Percentiles rank a stretch among this genome's conserved stretches.
Conservation (phyloP, 495 filamentous ascomycete genomes). For the Penicillium cinerascens region DNA sequence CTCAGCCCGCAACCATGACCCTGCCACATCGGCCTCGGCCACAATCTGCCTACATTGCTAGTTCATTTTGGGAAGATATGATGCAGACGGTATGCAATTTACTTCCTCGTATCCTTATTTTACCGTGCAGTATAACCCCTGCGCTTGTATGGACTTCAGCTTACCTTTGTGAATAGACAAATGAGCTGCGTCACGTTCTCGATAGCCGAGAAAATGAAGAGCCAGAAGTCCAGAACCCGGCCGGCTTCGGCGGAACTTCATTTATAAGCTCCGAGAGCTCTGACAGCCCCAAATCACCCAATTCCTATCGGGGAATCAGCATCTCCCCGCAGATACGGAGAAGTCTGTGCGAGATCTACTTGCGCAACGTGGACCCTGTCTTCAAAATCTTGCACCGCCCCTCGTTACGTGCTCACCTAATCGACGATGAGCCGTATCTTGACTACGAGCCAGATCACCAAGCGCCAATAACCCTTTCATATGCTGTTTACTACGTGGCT, state of each 20-base stretch:
- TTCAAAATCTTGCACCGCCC: constrained; percentile 41
- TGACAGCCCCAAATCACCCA: constrained; percentile 14
- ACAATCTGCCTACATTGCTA: constrained; percentile 19
- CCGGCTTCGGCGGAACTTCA: constrained; percentile 8
- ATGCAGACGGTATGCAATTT: constrained; percentile 27
- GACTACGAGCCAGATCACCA: constrained; percentile 28
- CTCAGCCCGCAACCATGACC: background rate
- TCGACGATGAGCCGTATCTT: constrained; percentile 29
- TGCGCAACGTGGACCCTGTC: constrained; percentile 36
- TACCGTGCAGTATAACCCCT: background rate
- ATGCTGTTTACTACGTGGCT: constrained; percentile 52
- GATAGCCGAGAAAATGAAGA: constrained; percentile 22
- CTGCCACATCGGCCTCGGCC: constrained; percentile 15
- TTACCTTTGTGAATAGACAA: constrained; percentile 11
- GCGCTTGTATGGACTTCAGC: background rate
- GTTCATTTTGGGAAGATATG: constrained; percentile 35
- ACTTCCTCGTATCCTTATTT: background rate
- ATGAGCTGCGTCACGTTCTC: constrained; percentile 22
- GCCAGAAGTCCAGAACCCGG: constrained; percentile 2
- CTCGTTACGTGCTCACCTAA: constrained; percentile 29
- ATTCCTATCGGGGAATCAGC: constrained; percentile 2
- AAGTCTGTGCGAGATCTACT: constrained; percentile 30
- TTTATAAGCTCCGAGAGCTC: constrained; percentile 20
- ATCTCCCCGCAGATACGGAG: constrained; percentile 8
- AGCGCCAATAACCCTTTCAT: constrained; percentile 43